Conservation (phyloP, 805 yeast genomes). For the Starmera amethionina region DNA sequence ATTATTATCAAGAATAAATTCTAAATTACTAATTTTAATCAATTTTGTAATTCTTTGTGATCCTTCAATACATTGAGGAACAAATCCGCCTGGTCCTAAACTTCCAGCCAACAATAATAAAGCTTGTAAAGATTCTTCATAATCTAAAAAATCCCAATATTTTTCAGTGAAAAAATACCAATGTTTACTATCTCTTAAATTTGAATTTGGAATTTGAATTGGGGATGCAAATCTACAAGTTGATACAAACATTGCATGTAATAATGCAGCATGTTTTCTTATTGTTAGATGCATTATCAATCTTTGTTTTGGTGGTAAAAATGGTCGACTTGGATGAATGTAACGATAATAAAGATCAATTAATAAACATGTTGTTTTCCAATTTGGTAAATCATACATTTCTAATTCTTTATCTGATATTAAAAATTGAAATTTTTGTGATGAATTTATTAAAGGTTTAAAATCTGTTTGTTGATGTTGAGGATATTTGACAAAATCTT, state of each 20-base stretch:
- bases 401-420: slow-evolving; percentile 22
- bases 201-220: slow-evolving; percentile 15
- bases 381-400: slow-evolving; percentile 27
- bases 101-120: slow-evolving; percentile 20
- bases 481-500: not conserved
- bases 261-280: slow-evolving; percentile 20
- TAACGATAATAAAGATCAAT: slow-evolving; percentile 32
- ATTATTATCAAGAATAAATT: slow-evolving; percentile 11
- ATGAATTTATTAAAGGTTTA: slow-evolving; percentile 2
- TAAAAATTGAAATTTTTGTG: slow-evolving; percentile 5
- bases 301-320: slow-evolving; percentile 25
- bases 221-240: slow-evolving; percentile 23
- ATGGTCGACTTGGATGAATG: slow-evolving; percentile 26
- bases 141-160: slow-evolving; percentile 21
- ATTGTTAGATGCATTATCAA: slow-evolving; percentile 22
- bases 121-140: slow-evolving; percentile 19
- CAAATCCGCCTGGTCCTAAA: slow-evolving; percentile 20
- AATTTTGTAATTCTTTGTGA: slow-evolving; percentile 14
- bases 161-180: slow-evolving; percentile 28
- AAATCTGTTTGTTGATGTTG: slow-evolving; percentile 1
- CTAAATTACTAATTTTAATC: slow-evolving; percentile 8
- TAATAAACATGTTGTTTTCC: slow-evolving; percentile 22
- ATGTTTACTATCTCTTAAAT: slow-evolving; percentile 22
- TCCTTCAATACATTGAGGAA: slow-evolving; percentile 19
- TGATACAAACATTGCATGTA: slow-evolving; percentile 27